Base-by-base conservation (phyloP, 805 yeast species). In the Starmerella roubikii region DNA sequence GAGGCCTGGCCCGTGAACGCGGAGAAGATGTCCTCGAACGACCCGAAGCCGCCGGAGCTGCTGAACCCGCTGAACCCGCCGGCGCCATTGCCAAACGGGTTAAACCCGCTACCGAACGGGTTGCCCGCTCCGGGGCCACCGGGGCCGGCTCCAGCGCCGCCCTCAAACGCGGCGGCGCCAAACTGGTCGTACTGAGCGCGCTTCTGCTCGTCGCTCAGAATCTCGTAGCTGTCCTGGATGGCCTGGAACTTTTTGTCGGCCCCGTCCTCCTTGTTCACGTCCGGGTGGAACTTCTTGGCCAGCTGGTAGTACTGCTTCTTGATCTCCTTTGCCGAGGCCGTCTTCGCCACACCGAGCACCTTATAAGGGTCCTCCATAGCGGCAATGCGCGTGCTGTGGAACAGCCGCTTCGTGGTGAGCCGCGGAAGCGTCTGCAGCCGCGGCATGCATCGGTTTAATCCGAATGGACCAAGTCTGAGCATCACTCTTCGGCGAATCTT, bases 221-320 rank as follows among this genome's bases (percentile, higher is more conserved):
- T 73, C 60, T 91, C 99, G 55, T 93, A 91, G 1, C 96, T 93
- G 47, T 81, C 91, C 56, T 88, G 97, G 48, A 91, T 72, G 53
- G 81, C 83, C 54, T 91, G 97, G 64, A 91, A 91, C 58, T 76
- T 76, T 54, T 74, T 73, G 52, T 88, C 94, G 0, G 97, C 91
- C 16, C 72, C 88, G 20, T 73, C 71, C 47, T 82, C 95, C 60
- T 88, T 91, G 60, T 88, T 91, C 32, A 91, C 82, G 64, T 91
- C 99, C 0, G 99, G 99, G 60, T 91, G 99, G 59, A 67, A 85
- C 58, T 88, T 72, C 60, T 91, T 91, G 13, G 96, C 98, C 47
- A 91, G 65, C 54, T 84, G 78, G 58, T 85, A 85, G 63, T 91
- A 91, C 2, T 94, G 88, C 60, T 86, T 86, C 60, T 91, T 91